Conservation (phyloP, 805 yeast species). For the Helenozyma rhizophorensis region DNA sequence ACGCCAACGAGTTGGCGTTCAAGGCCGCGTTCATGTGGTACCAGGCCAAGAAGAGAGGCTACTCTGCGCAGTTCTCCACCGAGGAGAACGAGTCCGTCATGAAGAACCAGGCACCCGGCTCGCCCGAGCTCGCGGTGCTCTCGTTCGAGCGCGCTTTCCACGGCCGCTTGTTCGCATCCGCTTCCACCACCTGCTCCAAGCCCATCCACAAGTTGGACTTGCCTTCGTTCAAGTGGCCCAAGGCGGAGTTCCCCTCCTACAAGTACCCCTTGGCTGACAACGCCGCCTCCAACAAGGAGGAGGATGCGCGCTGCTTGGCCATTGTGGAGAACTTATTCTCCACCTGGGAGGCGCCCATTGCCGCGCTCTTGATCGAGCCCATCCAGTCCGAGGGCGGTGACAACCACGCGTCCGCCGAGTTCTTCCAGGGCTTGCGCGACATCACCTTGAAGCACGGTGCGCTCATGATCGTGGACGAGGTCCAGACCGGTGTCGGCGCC, state of each 20-base stretch:
- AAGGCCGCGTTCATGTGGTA: slow-evolving; percentile 85
- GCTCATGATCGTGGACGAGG: slow-evolving; percentile 77
- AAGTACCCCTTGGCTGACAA: slow-evolving; percentile 76
- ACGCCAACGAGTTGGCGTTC: slow-evolving; percentile 85
- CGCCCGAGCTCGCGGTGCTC: slow-evolving; percentile 79
- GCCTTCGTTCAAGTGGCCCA: slow-evolving; percentile 96
- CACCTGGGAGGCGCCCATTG: slow-evolving; percentile 72
- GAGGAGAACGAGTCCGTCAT: slow-evolving; percentile 73
- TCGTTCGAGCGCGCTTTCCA: slow-evolving; percentile 91
- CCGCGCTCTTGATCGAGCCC: slow-evolving; percentile 88
- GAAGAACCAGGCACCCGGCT: slow-evolving; percentile 82
- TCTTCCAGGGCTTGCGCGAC: slow-evolving; percentile 81
- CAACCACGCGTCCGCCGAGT: slow-evolving; percentile 72
- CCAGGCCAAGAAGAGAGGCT: slow-evolving; percentile 66
- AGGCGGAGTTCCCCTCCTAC: slow-evolving; percentile 85
- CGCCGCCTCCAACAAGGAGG: slow-evolving; percentile 60
- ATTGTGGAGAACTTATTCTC: slow-evolving; percentile 69
- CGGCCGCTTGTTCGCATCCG: slow-evolving; percentile 90
- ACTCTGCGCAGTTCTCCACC: slow-evolving; percentile 49
- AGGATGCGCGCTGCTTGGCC: slow-evolving; percentile 77
- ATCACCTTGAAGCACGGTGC: slow-evolving; percentile 67
- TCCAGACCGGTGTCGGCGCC: slow-evolving; percentile 88
- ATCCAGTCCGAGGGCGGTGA: slow-evolving; percentile 92
- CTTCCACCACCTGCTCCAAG: slow-evolving; percentile 87
- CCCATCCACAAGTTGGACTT: slow-evolving; percentile 91